These are phyloP conservation scores for Ascochyta pisi DNA, from an alignment of 2,329 filamentous ascomycete genomes.

Conservation along the genomic window DNA sequence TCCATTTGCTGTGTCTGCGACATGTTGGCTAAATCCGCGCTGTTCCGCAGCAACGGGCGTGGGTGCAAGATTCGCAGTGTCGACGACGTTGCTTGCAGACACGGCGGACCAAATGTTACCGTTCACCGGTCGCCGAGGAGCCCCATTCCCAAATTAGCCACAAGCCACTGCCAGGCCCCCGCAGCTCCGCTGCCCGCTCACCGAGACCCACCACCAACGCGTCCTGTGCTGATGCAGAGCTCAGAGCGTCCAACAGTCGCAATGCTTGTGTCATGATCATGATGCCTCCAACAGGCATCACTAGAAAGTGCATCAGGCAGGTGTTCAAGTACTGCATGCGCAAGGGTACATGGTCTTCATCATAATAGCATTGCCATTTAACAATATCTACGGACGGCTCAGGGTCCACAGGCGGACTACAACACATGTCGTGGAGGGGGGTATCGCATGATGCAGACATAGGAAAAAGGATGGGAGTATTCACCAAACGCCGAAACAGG, in stretches of 20 bases:
- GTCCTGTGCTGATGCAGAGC: background rate
- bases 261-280: background rate
- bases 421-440: slow-evolving; percentile 28
- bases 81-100: slow-evolving; percentile 17
- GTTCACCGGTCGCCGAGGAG: slow-evolving; percentile 27
- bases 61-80: slow-evolving; percentile 22
- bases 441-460: slow-evolving; percentile 30
- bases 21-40: slow-evolving; percentile 47
- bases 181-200: slow-evolving; percentile 19
- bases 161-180: slow-evolving; percentile 23
- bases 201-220: slow-evolving; percentile 19
- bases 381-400: slow-evolving; percentile 11
- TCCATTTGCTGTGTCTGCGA: slow-evolving; percentile 55
- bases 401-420: slow-evolving; percentile 18
- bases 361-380: slow-evolving; percentile 13
- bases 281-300: too few species aligned
- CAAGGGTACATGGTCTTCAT: background rate
- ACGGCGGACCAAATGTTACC: slow-evolving; percentile 22
- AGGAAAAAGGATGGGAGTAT: slow-evolving; percentile 8
- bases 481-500: slow-evolving; percentile 27
- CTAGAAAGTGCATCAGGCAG: too few species aligned
- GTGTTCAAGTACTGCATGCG: background rate
- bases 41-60: slow-evolving; percentile 35
- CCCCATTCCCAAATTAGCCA: slow-evolving; percentile 33
- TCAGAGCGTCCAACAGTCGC: background rate